Base-by-base conservation (phyloP, 75 land plant species). In the Ceratopteris richardii region DNA sequence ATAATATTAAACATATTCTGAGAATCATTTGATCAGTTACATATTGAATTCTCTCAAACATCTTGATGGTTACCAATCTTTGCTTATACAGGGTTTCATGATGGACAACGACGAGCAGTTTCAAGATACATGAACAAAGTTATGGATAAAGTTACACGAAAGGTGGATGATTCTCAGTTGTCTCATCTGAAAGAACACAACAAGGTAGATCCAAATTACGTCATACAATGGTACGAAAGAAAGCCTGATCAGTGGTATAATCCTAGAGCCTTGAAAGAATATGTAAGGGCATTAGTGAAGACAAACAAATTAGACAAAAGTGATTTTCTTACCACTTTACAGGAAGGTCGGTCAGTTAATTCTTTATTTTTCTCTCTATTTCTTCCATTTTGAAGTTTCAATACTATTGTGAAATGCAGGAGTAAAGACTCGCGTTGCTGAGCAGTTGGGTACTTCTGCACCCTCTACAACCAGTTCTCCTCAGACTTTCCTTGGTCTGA, bases 281-380 rank as follows among this genome's bases (percentile, higher is more conserved):
- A 95, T 76, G 85, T 95, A 20, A 95, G 82, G 68, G 91, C 99
- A 28, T 61, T 95, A 23, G 96, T 90, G 50, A 82, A 74, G 62
- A 84, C 87, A 56, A 96, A 90, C 63, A 75, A 92, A 74, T 71
- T 95, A 51, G 99, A 90, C 56, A 79, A 80, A 17, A 90, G 96
- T 67, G 78, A 84, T 43, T 58, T 95, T 66, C 63, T 95, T 17
- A 81, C 66, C 55, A 86, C 96, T 53, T 66, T 95, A 54, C 96
- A 86, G 56, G 76, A 80, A 95, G 99, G 99, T 95, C 17, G 19
- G 61, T 54, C 44, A 13, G 16, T 10, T 20, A 16, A 21, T 17
- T 25, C 24, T 29, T 20, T 30, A 13, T 14, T 1, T 18, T 29
- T 9, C 19, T 26, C 22, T 37, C 41, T 0, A 36, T 58, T 64